phyloP scores from a whole-genome alignment of 495 filamentous ascomycete species.

The Penicillium daleae region DNA sequence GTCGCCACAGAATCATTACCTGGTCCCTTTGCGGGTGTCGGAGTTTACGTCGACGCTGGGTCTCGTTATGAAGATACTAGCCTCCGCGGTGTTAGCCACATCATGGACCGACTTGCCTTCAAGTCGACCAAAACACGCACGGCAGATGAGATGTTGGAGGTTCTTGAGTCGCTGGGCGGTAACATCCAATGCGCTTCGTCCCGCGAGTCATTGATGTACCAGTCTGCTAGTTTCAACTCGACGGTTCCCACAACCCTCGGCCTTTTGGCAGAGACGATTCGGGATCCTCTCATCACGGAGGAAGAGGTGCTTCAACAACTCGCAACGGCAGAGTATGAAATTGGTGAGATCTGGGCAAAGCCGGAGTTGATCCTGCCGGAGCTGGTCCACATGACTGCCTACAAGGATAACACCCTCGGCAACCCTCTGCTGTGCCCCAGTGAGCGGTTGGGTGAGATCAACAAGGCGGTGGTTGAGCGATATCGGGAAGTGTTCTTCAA shows the following conservation, averaged over 20 bases:
- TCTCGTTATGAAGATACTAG: conserved; percentile 90
- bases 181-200: conserved; percentile 97
- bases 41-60: conserved; percentile 95
- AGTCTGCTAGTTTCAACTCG: conserved; percentile 96
- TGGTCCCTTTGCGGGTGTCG: conserved; percentile 92
- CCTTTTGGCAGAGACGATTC: conserved; percentile 91
- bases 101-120: conserved; percentile 94
- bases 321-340: conserved; percentile 91
- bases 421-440: conserved; percentile 91
- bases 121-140: conserved; percentile 80
- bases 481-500: conserved; percentile 85
- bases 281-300: conserved; percentile 85
- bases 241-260: conserved; percentile 81
- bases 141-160: conserved; percentile 84
- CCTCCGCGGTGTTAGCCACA: conserved; percentile 89
- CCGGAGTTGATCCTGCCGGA: conserved; percentile 96
- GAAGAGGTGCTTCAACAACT: conserved; percentile 87
- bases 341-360: conserved; percentile 96
- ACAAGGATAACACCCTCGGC: conserved; percentile 91
- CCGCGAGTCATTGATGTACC: conserved; percentile 97
- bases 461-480: conserved; percentile 70
- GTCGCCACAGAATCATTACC: conserved; percentile 95
- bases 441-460: conserved; percentile 78
- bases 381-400: conserved; percentile 91
- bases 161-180: conserved; percentile 83